A percentile compares a stretch with the other conserved stretches of the same genome.
Conservation (phyloP, 805 yeast species). For the Starmerella vitae region DNA sequence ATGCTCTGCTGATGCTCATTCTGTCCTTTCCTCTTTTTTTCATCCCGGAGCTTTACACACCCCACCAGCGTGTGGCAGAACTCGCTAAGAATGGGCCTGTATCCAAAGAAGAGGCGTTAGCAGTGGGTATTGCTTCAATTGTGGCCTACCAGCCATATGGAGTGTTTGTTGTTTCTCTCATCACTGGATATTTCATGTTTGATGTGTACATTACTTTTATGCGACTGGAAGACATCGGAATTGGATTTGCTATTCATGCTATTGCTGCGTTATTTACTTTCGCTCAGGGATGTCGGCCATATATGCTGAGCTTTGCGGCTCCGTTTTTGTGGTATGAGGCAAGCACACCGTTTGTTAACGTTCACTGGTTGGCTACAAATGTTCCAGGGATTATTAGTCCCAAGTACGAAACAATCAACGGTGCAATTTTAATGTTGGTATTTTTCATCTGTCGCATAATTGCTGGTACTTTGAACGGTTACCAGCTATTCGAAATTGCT, state of each 20-base stretch:
- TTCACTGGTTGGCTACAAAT: slow-evolving; percentile 80
- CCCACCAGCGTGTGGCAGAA: neutral
- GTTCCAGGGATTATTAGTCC: slow-evolving; percentile 57
- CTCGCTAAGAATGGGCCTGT: neutral
- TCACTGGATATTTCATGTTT: slow-evolving; percentile 85
- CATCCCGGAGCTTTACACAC: slow-evolving; percentile 42
- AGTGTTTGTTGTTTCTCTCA: slow-evolving; percentile 55
- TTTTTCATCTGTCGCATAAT: slow-evolving; percentile 68
- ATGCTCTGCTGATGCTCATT: slow-evolving; percentile 51
- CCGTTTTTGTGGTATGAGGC: slow-evolving; percentile 73
- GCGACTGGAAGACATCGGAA: slow-evolving; percentile 56
- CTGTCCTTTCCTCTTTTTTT: slow-evolving; percentile 52
- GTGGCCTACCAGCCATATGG: slow-evolving; percentile 61
- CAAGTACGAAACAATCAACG: slow-evolving; percentile 48
- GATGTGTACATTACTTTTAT: slow-evolving; percentile 57
- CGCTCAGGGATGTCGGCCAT: slow-evolving; percentile 49
- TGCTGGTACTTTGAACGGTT: slow-evolving; percentile 77
- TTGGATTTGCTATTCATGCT: slow-evolving; percentile 74
- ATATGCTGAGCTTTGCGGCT: slow-evolving; percentile 68
- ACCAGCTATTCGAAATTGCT: slow-evolving; percentile 28
- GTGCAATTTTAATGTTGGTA: slow-evolving; percentile 48
- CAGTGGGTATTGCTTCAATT: slow-evolving; percentile 37
- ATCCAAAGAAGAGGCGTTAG: slow-evolving; percentile 34
- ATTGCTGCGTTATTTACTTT: slow-evolving; percentile 68
- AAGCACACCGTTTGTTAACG: slow-evolving; percentile 86